Evolutionary conservation across 164 flowering plant genomes (phyloP), one percentile per base, ranked within the genome.

Genomic region (Magnolia sinica): DNA sequence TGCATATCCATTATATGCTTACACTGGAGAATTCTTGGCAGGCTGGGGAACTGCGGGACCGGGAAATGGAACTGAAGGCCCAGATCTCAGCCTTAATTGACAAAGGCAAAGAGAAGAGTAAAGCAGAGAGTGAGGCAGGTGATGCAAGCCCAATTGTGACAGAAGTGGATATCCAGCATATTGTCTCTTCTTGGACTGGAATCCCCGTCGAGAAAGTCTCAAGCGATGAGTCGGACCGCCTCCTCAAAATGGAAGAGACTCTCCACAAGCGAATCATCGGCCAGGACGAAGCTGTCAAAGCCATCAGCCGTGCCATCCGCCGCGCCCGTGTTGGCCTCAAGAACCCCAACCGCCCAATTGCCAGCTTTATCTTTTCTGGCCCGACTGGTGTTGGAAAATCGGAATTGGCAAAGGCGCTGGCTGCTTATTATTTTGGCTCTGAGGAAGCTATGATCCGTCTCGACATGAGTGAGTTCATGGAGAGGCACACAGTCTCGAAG

Each of bases 1-100:
- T 13, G 13, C 23, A 66, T 22, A 66, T 66, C 69, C 50, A 69
- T 55, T 55, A 18, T 69, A 69, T 69, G 45, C 71, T 29, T 37
- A 27, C 61, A 37, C 71, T 27, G 29, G 27, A 19, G 8, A 13
- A 24, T 13, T 22, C 59, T 71, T 22, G 74, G 76, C 86, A 91
- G 93, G 95, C 97, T 71, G 93, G 92, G 19, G 91, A 89, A 76
- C 77, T 92, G 50, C 88, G 95, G 65, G 95, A 92, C 78, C 79
- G 88, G 64, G 72, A 75, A 52, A 75, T 75, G 77, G 72, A 75
- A 52, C 77, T 67, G 14, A 76, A 58, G 73, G 66, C 73, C 58
- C 78, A 76, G 68, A 76, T 76, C 14, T 29, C 78, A 55, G 55
- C 73, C 23, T 20, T 76, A 9, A 13, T 76, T 58, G 78, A 76